A percentile compares a stretch with the other conserved stretches of the same genome.
These are phyloP conservation scores for Moricandia moricandioides DNA, from an alignment of 345 rosid species.

Conservation along the genomic window DNA sequence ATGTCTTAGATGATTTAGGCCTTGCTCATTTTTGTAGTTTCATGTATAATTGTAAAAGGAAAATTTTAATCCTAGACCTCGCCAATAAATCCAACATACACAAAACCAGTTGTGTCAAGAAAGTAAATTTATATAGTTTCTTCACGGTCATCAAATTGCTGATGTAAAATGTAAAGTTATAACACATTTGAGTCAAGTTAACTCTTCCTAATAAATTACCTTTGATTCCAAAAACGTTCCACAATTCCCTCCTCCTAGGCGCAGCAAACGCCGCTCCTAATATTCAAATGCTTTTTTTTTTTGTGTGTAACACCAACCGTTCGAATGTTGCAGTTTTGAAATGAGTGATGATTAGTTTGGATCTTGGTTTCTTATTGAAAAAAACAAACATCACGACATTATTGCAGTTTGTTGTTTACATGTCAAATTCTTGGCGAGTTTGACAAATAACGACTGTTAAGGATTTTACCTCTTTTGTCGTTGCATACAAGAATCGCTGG, in stretches of 20 bases:
- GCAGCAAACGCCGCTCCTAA: constrained; percentile 28
- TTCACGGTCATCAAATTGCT: neutral
- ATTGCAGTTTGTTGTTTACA: neutral
- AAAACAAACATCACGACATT: neutral
- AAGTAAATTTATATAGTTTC: neutral
- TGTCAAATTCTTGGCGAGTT: neutral
- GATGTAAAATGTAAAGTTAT: neutral
- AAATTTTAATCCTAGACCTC: neutral
- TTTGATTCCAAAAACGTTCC: constrained; percentile 2
- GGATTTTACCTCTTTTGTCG: neutral
- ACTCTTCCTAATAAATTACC: neutral
- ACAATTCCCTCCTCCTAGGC: constrained; percentile 18
- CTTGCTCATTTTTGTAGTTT: neutral
- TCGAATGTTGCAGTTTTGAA: neutral
- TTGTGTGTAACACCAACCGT: too few species aligned
- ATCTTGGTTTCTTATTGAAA: neutral
- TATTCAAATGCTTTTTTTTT: neutral
- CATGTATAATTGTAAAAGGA: neutral
- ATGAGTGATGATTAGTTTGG: constrained; percentile 1
- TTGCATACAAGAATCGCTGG: neutral
- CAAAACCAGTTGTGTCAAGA: neutral
- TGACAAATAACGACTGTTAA: neutral
- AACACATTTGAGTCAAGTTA: neutral
- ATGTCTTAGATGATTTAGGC: neutral
- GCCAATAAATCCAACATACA: neutral